phyloP scores from a whole-genome alignment of 2,329 filamentous ascomycete species.

The Verticillium nonalfalfae region DNA sequence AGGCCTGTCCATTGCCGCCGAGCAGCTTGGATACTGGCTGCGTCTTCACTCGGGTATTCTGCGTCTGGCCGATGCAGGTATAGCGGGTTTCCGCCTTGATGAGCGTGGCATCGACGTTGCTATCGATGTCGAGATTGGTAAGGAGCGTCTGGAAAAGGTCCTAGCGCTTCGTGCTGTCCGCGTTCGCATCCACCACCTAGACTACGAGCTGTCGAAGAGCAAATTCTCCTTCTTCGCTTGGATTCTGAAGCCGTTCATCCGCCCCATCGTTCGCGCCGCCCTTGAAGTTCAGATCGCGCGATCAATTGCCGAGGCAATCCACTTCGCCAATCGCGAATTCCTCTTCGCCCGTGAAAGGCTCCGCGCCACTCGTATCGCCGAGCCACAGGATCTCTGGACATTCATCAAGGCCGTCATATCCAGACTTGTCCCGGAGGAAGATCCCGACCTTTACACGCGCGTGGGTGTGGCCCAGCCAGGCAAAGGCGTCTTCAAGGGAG shows the following conservation, averaged over 20 bases:
- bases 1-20: conserved; percentile 75
- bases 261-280: conserved; percentile 71
- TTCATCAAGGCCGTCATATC: conserved; percentile 81
- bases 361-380: conserved; percentile 75
- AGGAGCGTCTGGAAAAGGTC: conserved; percentile 73
- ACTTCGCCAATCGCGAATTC: conserved; percentile 75
- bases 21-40: conserved; percentile 87
- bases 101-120: conserved; percentile 82
- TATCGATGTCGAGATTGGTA: conserved; percentile 76
- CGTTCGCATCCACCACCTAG: conserved; percentile 80
- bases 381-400: conserved; percentile 72
- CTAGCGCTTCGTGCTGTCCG: conserved; percentile 69
- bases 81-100: conserved; percentile 80
- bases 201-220: conserved; percentile 69
- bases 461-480: conserved; percentile 59
- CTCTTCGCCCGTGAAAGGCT: conserved; percentile 82
- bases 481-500: conserved; percentile 64
- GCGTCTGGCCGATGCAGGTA: conserved; percentile 72
- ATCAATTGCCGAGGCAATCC: conserved; percentile 63
- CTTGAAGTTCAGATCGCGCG: conserved; percentile 73
- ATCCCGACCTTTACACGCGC: conserved; percentile 70
- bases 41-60: conserved; percentile 71
- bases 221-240: conserved; percentile 74
- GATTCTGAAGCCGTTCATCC: conserved; percentile 77
- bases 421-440: conserved; percentile 62